phyloP scores from a whole-genome alignment of 2,329 filamentous ascomycete species.

The Emmonsiellopsis sp. region DNA sequence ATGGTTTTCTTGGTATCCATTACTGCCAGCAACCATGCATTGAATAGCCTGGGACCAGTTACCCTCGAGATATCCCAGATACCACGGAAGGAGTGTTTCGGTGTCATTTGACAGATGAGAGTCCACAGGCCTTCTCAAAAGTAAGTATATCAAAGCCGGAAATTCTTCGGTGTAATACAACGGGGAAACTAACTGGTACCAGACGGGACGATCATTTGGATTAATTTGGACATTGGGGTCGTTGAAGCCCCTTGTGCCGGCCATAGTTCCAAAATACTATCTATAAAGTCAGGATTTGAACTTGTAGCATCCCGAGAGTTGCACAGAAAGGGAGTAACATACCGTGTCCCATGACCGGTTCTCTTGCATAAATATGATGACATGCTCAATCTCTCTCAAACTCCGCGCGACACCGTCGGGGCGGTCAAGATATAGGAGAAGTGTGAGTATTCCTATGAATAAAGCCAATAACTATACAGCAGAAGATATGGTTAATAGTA shows the following conservation, averaged over 20 bases:
- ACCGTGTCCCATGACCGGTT: conserved; percentile 34
- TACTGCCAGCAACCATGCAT: conserved; percentile 44
- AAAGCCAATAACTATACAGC: neutral
- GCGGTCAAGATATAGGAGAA: neutral
- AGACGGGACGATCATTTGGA: conserved; percentile 34
- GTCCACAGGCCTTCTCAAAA: conserved; percentile 25
- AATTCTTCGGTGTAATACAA: neutral
- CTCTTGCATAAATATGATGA: conserved; percentile 50
- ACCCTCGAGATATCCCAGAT: conserved; percentile 47
- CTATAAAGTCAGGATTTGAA: neutral
- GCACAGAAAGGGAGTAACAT: conserved; percentile 6
- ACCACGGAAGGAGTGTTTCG: conserved; percentile 42
- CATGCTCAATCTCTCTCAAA: conserved; percentile 46
- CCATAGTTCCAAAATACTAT: conserved; percentile 48
- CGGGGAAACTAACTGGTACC: conserved; percentile 35
- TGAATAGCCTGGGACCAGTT: conserved; percentile 43
- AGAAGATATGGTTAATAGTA: neutral
- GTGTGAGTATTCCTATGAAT: neutral
- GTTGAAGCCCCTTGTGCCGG: conserved; percentile 45
- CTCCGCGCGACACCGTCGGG: conserved; percentile 24
- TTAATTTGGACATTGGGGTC: conserved; percentile 48
- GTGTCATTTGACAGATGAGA: conserved; percentile 30
- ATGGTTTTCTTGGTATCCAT: conserved; percentile 45
- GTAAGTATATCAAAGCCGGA: neutral
- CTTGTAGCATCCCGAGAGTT: neutral